Percentiles rank a stretch among this genome's conserved stretches.
Evolutionary conservation across 2,329 filamentous ascomycete genomes (phyloP).

Genomic region (Colletotrichum coccodes): DNA sequence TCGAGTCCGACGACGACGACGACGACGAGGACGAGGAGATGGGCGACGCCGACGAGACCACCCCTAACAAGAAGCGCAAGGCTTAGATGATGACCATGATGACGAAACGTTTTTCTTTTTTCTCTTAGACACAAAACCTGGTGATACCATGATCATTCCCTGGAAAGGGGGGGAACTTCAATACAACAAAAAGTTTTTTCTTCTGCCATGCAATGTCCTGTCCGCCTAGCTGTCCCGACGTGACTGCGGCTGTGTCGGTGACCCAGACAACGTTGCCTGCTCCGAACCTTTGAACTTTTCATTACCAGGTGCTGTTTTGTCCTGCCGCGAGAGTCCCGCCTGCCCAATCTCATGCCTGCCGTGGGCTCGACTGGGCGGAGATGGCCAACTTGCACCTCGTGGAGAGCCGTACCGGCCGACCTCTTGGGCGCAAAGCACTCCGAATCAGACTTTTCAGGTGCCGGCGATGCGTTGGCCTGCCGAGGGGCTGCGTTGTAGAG

Average conservation of each 20-base stretch:
- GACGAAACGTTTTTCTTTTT: neutral
- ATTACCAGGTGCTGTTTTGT: neutral
- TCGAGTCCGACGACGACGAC: conserved; percentile 71
- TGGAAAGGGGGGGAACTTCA: neutral
- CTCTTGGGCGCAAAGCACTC: neutral
- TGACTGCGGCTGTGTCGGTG: neutral
- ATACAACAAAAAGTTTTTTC: conserved; percentile 22
- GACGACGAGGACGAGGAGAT: conserved; percentile 64
- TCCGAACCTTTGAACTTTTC: neutral
- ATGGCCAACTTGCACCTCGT: neutral
- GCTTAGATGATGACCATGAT: conserved; percentile 9
- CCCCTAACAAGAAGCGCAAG: conserved; percentile 52
- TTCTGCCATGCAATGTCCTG: neutral
- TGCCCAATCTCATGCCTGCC: neutral
- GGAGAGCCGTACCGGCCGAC: neutral
- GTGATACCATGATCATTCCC: conserved; percentile 28
- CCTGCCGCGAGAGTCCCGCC: neutral
- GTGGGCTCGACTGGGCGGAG: neutral
- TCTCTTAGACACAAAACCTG: conserved; percentile 12
- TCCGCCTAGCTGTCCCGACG: neutral
- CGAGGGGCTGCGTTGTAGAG: neutral
- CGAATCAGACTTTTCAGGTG: neutral
- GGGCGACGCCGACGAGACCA: conserved; percentile 47
- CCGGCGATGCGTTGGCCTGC: neutral
- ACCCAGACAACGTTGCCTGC: too few relatives aligned